Evolutionary conservation across 495 filamentous ascomycete species (phyloP).

Genomic region (Geopyxis carbonaria): DNA sequence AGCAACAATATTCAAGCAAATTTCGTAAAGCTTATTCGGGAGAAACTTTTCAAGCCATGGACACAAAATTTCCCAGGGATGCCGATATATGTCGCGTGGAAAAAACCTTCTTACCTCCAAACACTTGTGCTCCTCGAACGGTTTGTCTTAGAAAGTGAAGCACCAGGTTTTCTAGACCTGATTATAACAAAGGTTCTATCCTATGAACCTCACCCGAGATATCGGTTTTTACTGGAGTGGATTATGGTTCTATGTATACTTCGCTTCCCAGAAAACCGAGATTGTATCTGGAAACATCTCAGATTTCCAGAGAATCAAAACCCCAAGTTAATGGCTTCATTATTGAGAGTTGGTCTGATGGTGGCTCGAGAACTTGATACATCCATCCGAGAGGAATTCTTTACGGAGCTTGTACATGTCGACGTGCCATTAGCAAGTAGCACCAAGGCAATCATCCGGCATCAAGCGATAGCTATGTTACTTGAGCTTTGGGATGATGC

Average conservation of each 20-base stretch:
- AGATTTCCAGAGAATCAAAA: slow-evolving; percentile 21
- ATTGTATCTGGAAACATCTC: slow-evolving; percentile 15
- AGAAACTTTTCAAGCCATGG: slow-evolving; percentile 28
- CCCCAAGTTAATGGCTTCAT: slow-evolving; percentile 28
- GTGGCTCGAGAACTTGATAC: slow-evolving; percentile 15
- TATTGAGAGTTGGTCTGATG: slow-evolving; percentile 30
- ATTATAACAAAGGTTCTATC: slow-evolving; percentile 21
- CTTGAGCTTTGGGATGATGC: slow-evolving; percentile 21
- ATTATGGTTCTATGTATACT: slow-evolving; percentile 27
- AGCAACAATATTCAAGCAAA: slow-evolving; percentile 8
- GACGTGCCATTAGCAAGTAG: slow-evolving; percentile 16
- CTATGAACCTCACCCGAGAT: slow-evolving; percentile 31
- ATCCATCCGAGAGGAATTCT: slow-evolving; percentile 11
- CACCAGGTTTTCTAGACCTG: slow-evolving; percentile 12
- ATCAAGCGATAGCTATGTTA: slow-evolving; percentile 20
- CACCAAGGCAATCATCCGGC: slow-evolving; percentile 20
- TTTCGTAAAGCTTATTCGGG: slow-evolving; percentile 19
- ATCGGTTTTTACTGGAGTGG: slow-evolving; percentile 31
- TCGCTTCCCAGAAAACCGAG: slow-evolving; percentile 16
- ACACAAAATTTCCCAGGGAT: slow-evolving; percentile 25
- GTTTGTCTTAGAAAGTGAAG: slow-evolving; percentile 17
- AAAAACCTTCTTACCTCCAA: slow-evolving; percentile 27
- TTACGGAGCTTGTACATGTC: slow-evolving; percentile 16
- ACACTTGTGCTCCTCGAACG: slow-evolving; percentile 27
- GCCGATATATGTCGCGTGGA: slow-evolving; percentile 31